phyloP scores from a whole-genome alignment of 345 rosid genomes.

The Citrus sinensis region DVS_A1.0 CM039162.1:4193001-4193500 shows the following conservation, averaged over 20 bases:
- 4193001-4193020: constrained; percentile 12
- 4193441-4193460: not conserved
- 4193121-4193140: constrained; percentile 8
- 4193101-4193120: constrained; percentile 21
- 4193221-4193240: not conserved
- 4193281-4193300: not conserved
- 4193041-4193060: constrained; percentile 95
- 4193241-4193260: not conserved
- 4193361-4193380: too few species aligned
- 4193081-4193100: constrained; percentile 89
- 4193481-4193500: not conserved
- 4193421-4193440: not conserved
- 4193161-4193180: not conserved
- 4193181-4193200: not conserved
- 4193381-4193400: not conserved
- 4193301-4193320: not conserved
- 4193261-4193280: not conserved
- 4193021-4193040: constrained; percentile 90
- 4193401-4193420: not conserved
- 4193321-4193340: not conserved
- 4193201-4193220: not conserved
- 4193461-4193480: not conserved
- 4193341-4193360: not conserved
- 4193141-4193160: not conserved
- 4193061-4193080: constrained; percentile 96